phyloP scores from a whole-genome alignment of 352 stramenopile genomes.

The Globisporangium recalcitrans region DNA sequence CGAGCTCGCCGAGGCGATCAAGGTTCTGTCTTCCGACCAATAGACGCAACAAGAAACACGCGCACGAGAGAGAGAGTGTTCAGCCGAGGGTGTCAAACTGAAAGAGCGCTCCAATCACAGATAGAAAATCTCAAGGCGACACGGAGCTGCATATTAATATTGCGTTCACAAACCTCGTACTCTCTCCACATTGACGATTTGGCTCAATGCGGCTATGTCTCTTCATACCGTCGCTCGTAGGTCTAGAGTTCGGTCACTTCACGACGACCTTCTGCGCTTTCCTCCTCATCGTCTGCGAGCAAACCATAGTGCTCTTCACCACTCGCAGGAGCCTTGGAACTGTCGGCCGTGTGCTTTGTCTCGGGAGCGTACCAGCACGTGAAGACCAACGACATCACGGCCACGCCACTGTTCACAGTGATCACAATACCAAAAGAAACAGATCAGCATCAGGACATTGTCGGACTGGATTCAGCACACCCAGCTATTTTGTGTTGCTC shows the following conservation, averaged over 20 bases:
- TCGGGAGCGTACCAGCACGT: conserved; percentile 54
- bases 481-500: background rate
- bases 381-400: conserved; percentile 34
- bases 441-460: background rate
- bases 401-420: conserved; percentile 28
- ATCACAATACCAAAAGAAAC: conserved; percentile 2
- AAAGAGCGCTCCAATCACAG: background rate
- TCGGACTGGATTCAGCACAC: background rate
- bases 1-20: conserved; percentile 56
- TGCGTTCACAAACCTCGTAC: background rate
- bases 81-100: background rate
- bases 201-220: background rate
- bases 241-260: conserved; percentile 48
- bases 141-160: background rate
- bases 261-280: conserved; percentile 24
- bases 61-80: background rate
- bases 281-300: conserved; percentile 27
- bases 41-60: background rate
- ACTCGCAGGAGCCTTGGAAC: conserved; percentile 10
- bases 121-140: background rate
- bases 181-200: background rate
- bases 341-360: conserved; percentile 44
- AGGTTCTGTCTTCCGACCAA: conserved; percentile 26
- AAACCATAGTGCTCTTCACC: conserved; percentile 42
- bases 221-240: too few species aligned